Conservation (phyloP, 345 rosid species). For the Reutealis trisperma region DNA sequence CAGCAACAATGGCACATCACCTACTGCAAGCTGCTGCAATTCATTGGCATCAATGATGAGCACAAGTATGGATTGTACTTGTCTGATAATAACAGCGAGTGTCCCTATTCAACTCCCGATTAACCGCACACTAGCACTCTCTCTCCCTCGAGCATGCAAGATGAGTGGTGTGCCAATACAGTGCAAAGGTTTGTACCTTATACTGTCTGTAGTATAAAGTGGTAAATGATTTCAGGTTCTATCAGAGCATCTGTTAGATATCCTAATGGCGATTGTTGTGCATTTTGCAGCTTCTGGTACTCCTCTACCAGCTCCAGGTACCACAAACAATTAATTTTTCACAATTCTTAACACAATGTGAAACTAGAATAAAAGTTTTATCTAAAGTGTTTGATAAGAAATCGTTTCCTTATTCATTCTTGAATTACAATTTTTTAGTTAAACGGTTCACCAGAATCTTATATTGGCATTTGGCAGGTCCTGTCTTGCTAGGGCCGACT, state of each 20-base stretch:
- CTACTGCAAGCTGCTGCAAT: conserved; percentile 64
- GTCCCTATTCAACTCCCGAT: conserved; percentile 71
- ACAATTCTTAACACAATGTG: too few relatives aligned
- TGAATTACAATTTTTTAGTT: neutral
- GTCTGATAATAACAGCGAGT: conserved; percentile 68
- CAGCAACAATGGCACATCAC: conserved; percentile 51
- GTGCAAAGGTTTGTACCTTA: conserved; percentile 55
- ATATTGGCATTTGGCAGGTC: conserved; percentile 48
- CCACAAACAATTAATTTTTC: too few relatives aligned
- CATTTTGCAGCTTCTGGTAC: conserved; percentile 64
- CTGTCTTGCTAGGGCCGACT: conserved; percentile 52
- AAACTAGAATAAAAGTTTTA: too few relatives aligned
- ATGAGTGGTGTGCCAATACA: conserved; percentile 59
- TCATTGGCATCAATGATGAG: conserved; percentile 53
- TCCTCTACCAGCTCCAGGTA: conserved; percentile 92
- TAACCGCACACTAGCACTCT: conserved; percentile 59
- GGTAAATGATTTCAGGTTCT: neutral
- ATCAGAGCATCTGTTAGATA: neutral
- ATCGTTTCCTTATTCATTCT: neutral
- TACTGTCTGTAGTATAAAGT: neutral
- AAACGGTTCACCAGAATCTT: conserved; percentile 1
- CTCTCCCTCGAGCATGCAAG: conserved; percentile 73
- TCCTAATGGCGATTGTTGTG: neutral
- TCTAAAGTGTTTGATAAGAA: neutral
- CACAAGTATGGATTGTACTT: conserved; percentile 61